A percentile compares a stretch with the other conserved stretches of the same genome.
Evolutionary conservation across 352 stramenopile genomes (phyloP).

Genomic region (Peronospora destructor): DNA sequence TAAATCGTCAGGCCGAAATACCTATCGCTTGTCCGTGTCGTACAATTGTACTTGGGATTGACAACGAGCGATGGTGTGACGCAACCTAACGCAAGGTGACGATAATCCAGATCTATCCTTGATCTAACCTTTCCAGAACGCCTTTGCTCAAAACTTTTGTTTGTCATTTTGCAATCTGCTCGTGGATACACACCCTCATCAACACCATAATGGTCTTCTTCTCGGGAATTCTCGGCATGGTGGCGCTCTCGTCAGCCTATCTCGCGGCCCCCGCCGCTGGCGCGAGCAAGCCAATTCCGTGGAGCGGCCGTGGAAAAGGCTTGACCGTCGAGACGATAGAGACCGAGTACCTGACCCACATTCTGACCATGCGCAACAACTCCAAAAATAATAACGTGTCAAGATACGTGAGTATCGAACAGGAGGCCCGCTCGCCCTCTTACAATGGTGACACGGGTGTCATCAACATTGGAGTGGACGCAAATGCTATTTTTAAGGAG

Average conservation of each 20-base stretch:
- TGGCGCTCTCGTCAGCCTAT: constrained; percentile 3
- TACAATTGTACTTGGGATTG: no score
- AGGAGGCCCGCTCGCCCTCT: constrained; percentile 36
- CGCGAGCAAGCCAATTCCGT: constrained; percentile 28
- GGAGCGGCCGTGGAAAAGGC: constrained; percentile 46
- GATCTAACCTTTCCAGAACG: no score
- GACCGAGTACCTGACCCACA: constrained; percentile 57
- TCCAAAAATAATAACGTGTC: constrained; percentile 15
- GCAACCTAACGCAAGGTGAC: no score
- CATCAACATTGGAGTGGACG: constrained; percentile 26
- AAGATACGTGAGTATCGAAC: constrained; percentile 41
- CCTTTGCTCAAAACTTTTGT: no score
- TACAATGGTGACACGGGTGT: constrained; percentile 62
- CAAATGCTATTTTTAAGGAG: constrained; percentile 9
- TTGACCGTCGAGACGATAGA: constrained; percentile 47
- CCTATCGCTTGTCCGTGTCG: no score
- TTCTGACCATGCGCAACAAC: constrained; percentile 47
- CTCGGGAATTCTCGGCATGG: constrained; percentile 3
- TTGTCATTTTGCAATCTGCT: background rate
- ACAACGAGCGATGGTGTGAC: no score
- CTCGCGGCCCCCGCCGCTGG: constrained; percentile 2
- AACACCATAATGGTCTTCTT: constrained; percentile 9
- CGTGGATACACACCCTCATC: background rate
- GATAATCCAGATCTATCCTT: no score
- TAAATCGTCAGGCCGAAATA: no score